Evolutionary conservation across 2,329 filamentous ascomycete species (phyloP).

Genomic region (Colletotrichum incanum): DNA sequence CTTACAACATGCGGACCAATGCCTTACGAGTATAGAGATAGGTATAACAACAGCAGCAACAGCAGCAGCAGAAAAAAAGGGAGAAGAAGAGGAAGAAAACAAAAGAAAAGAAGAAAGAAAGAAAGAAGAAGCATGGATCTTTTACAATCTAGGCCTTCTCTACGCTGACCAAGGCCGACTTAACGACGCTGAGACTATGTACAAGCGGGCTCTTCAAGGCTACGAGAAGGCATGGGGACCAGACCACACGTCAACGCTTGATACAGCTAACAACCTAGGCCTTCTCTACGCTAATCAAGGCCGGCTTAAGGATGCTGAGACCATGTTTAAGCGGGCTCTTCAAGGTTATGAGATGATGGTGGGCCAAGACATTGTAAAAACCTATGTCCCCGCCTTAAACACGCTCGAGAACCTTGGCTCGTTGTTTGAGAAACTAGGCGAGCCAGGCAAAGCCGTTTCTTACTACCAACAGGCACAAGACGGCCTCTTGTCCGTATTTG

Average conservation of each 20-base stretch:
- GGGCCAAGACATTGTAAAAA: slow-evolving; percentile 28
- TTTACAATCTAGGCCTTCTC: slow-evolving; percentile 48
- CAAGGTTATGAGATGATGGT: slow-evolving; percentile 47
- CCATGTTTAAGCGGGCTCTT: slow-evolving; percentile 51
- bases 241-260: slow-evolving; percentile 45
- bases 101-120: neutral
- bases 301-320: slow-evolving; percentile 47
- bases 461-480: too few relatives aligned
- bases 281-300: slow-evolving; percentile 48
- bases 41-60: neutral
- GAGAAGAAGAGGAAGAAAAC: slow-evolving; percentile 20
- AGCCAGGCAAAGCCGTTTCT: too few relatives aligned
- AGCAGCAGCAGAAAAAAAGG: too few relatives aligned
- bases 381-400: too few relatives aligned
- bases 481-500: too few relatives aligned
- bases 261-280: slow-evolving; percentile 49
- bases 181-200: slow-evolving; percentile 49
- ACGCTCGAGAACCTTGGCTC: too few relatives aligned
- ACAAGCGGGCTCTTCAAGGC: slow-evolving; percentile 48
- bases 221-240: slow-evolving; percentile 46
- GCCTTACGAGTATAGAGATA: slow-evolving; percentile 19
- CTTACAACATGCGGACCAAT: slow-evolving; percentile 45
- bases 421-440: too few relatives aligned
- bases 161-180: slow-evolving; percentile 46
- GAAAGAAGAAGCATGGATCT: slow-evolving; percentile 33